These are phyloP conservation scores for Isatis tinctoria DNA, from an alignment of 345 rosid species.

Conservation along the genomic window DNA sequence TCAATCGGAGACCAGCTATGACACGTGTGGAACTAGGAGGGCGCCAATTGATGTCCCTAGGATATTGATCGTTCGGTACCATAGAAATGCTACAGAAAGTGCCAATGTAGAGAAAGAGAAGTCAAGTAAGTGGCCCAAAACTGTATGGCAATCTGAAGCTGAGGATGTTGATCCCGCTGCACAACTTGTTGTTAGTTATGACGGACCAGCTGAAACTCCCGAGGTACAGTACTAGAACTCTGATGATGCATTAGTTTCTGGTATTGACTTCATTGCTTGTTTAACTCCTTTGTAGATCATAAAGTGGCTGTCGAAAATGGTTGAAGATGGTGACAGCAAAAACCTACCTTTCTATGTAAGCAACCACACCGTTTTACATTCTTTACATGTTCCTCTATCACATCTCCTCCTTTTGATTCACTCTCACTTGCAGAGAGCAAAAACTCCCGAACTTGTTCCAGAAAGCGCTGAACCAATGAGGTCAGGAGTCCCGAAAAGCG, in stretches of 20 bases:
- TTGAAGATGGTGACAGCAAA: constrained; percentile 79
- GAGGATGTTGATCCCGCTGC: constrained; percentile 76
- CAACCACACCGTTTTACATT: background rate
- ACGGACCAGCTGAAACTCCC: constrained; percentile 63
- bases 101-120: constrained; percentile 36
- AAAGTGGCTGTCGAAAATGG: constrained; percentile 68
- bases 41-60: constrained; percentile 62
- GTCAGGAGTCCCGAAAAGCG: constrained; percentile 59
- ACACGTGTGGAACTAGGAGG: constrained; percentile 89
- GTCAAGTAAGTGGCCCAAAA: constrained; percentile 50
- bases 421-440: constrained; percentile 54
- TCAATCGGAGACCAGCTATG: constrained; percentile 71
- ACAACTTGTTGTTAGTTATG: constrained; percentile 86
- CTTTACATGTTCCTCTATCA: background rate
- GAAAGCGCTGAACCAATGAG: constrained; percentile 72
- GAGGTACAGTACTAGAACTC: constrained; percentile 37
- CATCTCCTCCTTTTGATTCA: background rate
- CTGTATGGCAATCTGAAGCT: constrained; percentile 47
- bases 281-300: constrained; percentile 48
- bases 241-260: background rate
- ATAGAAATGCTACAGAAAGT: constrained; percentile 63
- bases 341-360: constrained; percentile 79
- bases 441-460: constrained; percentile 74
- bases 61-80: constrained; percentile 77
- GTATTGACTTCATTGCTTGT: background rate